Conservation (phyloP, 2,329 filamentous ascomycete species). For the Colletotrichum sansevieriae region DNA sequence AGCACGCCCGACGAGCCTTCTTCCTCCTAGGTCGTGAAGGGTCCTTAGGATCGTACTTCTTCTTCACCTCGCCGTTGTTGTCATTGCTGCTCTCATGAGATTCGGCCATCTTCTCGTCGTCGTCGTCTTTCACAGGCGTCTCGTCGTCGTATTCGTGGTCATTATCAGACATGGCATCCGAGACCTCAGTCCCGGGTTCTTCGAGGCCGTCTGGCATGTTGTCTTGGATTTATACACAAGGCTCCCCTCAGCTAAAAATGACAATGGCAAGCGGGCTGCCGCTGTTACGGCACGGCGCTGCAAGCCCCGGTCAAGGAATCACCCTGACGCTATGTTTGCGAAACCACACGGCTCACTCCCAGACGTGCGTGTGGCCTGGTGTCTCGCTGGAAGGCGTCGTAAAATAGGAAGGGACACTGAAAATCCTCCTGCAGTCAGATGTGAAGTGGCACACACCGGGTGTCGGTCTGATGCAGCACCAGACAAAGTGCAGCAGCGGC, state of each 20-base stretch:
- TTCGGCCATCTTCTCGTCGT: conserved; percentile 65
- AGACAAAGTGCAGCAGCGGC: conserved; percentile 19
- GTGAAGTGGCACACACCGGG: conserved; percentile 37
- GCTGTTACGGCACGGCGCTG: conserved; percentile 50
- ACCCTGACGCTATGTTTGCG: conserved; percentile 33
- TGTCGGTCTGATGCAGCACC: conserved; percentile 28
- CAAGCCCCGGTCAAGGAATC: conserved; percentile 47
- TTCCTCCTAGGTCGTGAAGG: conserved; percentile 90
- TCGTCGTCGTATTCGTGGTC: conserved; percentile 69
- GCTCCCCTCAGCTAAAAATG: conserved; percentile 28
- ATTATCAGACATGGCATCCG: conserved; percentile 71
- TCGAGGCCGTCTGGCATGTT: conserved; percentile 69
- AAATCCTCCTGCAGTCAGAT: conserved; percentile 33
- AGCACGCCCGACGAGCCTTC: conserved; percentile 95
- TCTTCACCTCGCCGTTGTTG: conserved; percentile 68
- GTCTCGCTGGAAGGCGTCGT: conserved; percentile 33
- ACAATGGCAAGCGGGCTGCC: conserved; percentile 38
- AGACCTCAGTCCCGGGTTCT: conserved; percentile 66
- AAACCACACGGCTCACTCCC: conserved; percentile 39
- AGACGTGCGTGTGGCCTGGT: conserved; percentile 30
- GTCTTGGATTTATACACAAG: conserved; percentile 66
- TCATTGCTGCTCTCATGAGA: conserved; percentile 53
- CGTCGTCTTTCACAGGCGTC: conserved; percentile 58
- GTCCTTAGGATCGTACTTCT: conserved; percentile 87
- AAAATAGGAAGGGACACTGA: conserved; percentile 33